Conservation (phyloP, 2,329 filamentous ascomycete genomes). For the Trichoderma sp. region DNA sequence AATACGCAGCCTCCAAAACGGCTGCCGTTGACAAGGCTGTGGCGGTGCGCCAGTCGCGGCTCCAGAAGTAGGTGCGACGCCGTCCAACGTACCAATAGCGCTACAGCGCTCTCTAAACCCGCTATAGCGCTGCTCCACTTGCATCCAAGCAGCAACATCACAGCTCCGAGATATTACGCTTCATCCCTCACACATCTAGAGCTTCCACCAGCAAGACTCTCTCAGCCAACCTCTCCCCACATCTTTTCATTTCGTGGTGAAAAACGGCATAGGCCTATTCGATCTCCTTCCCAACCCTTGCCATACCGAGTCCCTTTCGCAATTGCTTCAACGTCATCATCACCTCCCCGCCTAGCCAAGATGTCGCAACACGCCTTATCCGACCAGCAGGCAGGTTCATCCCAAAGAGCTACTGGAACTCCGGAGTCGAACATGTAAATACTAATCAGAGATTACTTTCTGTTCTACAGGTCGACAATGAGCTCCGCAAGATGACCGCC, state of each 20-base stretch:
- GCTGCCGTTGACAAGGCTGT: background rate
- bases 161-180: conserved; percentile 26
- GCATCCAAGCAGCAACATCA: conserved; percentile 21
- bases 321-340: background rate
- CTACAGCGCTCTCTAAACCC: conserved; percentile 17
- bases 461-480: conserved; percentile 77
- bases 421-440: conserved; percentile 22
- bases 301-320: conserved; percentile 1
- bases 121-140: conserved; percentile 6
- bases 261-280: background rate
- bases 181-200: conserved; percentile 12
- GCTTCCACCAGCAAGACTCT: conserved; percentile 5
- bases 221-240: background rate
- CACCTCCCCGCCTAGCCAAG: conserved; percentile 47
- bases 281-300: background rate
- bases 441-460: background rate
- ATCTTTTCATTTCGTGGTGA: background rate
- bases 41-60: conserved; percentile 24
- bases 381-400: conserved; percentile 81
- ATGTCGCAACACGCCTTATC: conserved; percentile 98
- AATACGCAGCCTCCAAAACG: background rate
- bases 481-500: conserved; percentile 99
- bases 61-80: conserved; percentile 23
- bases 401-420: background rate
- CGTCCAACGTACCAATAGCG: conserved; percentile 7